phyloP scores from a whole-genome alignment of 164 flowering plant genomes.

The Tetracentron sinense region DNA sequence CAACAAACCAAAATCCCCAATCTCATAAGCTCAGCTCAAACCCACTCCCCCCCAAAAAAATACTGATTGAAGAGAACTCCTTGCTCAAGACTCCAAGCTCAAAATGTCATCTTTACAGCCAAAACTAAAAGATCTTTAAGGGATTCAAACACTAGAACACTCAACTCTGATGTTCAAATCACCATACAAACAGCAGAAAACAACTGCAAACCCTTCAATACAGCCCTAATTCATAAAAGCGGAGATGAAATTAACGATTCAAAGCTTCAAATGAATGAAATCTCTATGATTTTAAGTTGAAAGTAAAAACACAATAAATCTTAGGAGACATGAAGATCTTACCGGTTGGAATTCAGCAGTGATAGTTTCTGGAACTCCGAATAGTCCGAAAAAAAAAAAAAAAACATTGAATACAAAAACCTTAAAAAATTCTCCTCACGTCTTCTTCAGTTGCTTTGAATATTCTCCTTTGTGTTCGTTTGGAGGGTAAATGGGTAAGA shows the following conservation, averaged over 20 bases:
- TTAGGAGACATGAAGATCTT: slow-evolving; percentile 3
- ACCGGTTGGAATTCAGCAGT: background rate
- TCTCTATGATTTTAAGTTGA: background rate
- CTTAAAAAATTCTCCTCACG: background rate
- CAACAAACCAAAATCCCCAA: background rate
- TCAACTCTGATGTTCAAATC: background rate
- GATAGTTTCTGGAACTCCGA: background rate
- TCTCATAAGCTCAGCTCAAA: slow-evolving; percentile 8
- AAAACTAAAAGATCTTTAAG: background rate
- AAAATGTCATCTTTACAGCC: background rate
- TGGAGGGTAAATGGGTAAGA: no score
- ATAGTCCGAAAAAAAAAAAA: no score
- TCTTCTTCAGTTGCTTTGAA: background rate
- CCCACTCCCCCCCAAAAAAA: background rate
- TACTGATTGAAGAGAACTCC: background rate
- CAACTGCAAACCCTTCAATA: slow-evolving; percentile 3
- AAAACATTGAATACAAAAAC: no score
- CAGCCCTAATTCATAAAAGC: slow-evolving; percentile 2
- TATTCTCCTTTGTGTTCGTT: no score
- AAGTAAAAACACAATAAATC: background rate
- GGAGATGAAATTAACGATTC: background rate
- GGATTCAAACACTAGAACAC: background rate
- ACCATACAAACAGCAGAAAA: slow-evolving; percentile 1
- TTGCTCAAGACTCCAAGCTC: background rate
- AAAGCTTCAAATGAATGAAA: background rate